These are phyloP conservation scores for Aspergillus sp. DNA, from an alignment of 2,329 filamentous ascomycete genomes.

Conservation along the genomic window DNA sequence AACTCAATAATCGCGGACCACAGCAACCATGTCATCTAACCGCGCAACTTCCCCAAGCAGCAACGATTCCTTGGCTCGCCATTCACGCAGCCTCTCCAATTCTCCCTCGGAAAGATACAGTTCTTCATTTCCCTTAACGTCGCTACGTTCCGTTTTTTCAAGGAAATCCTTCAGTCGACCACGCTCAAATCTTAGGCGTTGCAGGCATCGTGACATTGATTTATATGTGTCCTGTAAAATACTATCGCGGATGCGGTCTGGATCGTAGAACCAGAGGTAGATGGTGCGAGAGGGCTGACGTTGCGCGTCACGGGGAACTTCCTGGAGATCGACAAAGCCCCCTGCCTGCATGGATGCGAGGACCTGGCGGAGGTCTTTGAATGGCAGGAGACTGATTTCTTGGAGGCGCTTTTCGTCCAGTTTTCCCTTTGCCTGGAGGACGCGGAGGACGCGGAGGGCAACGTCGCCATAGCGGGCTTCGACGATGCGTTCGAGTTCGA, in stretches of 20 bases:
- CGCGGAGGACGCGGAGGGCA: slow-evolving; percentile 79
- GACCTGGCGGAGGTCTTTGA: slow-evolving; percentile 79
- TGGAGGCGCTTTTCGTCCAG: slow-evolving; percentile 91
- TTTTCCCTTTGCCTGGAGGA: slow-evolving; percentile 83
- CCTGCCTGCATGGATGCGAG: slow-evolving; percentile 83
- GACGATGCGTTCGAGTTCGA: slow-evolving; percentile 80
- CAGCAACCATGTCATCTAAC: slow-evolving; percentile 79
- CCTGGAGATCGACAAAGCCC: slow-evolving; percentile 87
- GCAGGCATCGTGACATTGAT: slow-evolving; percentile 79
- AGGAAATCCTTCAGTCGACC: slow-evolving; percentile 70
- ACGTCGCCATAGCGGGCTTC: slow-evolving; percentile 72
- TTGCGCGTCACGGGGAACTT: slow-evolving; percentile 84
- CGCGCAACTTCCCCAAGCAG: slow-evolving; percentile 76
- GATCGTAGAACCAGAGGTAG: slow-evolving; percentile 90
- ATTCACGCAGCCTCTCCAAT: slow-evolving; percentile 65
- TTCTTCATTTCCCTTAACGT: slow-evolving; percentile 81
- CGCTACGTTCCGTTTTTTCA: slow-evolving; percentile 77
- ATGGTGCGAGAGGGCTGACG: slow-evolving; percentile 80
- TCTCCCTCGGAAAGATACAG: slow-evolving; percentile 75
- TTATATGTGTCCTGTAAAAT: slow-evolving; percentile 84
- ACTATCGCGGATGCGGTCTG: slow-evolving; percentile 66
- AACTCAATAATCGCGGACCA: slow-evolving; percentile 73
- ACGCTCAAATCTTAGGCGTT: slow-evolving; percentile 76
- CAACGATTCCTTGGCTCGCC: slow-evolving; percentile 64
- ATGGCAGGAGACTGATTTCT: slow-evolving; percentile 76